Conservation (phyloP, 163 green algal genomes). For the Chlamydomonas reinhardtii region DNA sequence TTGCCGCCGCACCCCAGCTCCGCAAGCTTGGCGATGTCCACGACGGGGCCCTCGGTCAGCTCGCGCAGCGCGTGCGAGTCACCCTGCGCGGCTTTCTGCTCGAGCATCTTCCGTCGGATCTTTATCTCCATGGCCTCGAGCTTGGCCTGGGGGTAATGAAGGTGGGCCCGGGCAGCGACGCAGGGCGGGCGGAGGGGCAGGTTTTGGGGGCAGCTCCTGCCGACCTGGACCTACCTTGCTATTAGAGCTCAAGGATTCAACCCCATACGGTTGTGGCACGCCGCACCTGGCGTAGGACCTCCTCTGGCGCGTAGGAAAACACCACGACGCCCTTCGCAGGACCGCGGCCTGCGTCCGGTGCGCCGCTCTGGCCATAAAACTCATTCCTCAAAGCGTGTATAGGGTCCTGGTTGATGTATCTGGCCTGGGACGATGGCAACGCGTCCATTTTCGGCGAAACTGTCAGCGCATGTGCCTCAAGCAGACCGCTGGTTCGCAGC, state of each 20-base stretch:
- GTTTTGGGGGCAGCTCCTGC: neutral
- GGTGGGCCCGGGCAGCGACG: neutral
- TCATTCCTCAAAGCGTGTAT: neutral
- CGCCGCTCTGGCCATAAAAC: neutral
- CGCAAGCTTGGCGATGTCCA: neutral
- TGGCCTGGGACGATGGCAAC: no score
- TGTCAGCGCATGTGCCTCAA: no score
- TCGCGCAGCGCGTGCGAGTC: constrained; percentile 34
- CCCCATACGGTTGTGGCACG: no score
- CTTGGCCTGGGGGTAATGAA: constrained; percentile 10
- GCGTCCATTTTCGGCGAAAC: no score
- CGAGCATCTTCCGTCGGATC: constrained; percentile 27
- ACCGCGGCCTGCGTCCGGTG: no score
- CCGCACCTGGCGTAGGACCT: constrained; percentile 36
- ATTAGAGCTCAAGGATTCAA: no score
- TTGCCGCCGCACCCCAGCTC: neutral
- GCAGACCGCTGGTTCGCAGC: no score
- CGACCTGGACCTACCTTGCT: no score
- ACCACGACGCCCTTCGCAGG: neutral
- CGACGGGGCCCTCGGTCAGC: neutral
- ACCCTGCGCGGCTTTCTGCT: neutral
- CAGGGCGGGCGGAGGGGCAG: neutral
- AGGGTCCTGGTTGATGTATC: neutral
- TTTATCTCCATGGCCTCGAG: constrained; percentile 30
- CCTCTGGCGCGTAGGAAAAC: constrained; percentile 16